These are phyloP conservation scores for Inonotus hispidus DNA, from an alignment of 1,284 basidiomycete genomes.

Conservation along the genomic window DNA sequence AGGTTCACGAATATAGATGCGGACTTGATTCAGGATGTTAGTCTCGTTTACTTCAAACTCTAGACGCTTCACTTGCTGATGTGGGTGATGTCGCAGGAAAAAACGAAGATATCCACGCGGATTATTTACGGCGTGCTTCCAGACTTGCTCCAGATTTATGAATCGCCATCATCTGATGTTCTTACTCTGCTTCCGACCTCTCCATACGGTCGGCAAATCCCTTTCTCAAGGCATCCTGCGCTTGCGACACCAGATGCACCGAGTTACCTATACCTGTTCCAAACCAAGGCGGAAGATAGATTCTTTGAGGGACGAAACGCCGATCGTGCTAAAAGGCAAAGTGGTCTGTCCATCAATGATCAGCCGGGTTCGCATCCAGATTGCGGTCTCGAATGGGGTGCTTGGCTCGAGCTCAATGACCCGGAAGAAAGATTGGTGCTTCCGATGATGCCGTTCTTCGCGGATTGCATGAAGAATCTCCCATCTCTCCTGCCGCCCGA, in stretches of 20 bases:
- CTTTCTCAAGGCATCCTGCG: constrained; percentile 48
- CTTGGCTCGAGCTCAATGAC: constrained; percentile 46
- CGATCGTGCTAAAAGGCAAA: neutral
- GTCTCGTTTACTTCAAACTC: constrained; percentile 17
- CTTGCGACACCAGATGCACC: constrained; percentile 20
- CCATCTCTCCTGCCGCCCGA: constrained; percentile 38
- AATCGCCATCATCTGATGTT: constrained; percentile 10
- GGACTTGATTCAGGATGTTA: constrained; percentile 50
- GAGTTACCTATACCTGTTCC: constrained; percentile 32
- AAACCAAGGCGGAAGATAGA: constrained; percentile 37
- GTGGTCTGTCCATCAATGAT: neutral
- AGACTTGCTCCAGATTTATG: constrained; percentile 23
- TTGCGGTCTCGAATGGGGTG: constrained; percentile 45
- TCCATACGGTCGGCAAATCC: constrained; percentile 49
- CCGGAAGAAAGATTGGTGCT: constrained; percentile 40
- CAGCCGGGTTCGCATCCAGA: neutral
- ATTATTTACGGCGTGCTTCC: constrained; percentile 49
- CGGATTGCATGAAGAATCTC: constrained; percentile 44
- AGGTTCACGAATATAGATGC: constrained; percentile 50
- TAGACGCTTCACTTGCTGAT: neutral
- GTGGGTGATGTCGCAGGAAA: constrained; percentile 32
- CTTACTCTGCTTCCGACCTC: constrained; percentile 43
- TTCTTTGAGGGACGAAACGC: constrained; percentile 30
- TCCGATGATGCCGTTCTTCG: constrained; percentile 47
- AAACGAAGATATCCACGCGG: constrained; percentile 44